Base-by-base conservation (phyloP, 495 filamentous ascomycete species). In the Penicillium angulare region DNA sequence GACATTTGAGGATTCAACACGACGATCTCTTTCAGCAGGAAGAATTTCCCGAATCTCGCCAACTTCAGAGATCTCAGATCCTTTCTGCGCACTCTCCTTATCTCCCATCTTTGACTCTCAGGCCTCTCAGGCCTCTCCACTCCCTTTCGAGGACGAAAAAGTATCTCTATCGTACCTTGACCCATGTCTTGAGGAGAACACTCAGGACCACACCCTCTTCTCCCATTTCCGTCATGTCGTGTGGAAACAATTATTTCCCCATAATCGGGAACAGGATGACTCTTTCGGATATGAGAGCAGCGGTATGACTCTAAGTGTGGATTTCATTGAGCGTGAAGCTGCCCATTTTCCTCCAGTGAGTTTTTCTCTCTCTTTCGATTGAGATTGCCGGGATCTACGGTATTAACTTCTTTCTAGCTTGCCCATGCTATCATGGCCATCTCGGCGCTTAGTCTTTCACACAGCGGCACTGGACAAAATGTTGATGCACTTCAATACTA, bases 371-470 rank as follows among this genome's bases (percentile, higher is more conserved):
- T 24, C 27, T 45, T 22, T n/a, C n/a, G n/a, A n/a, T n/a, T n/a
- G n/a, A n/a, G 33, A 43, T 33, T 22, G 42, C 20, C n/a, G n/a
- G n/a, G n/a, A n/a, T n/a, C n/a, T n/a, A n/a, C n/a, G n/a, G n/a
- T n/a, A n/a, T n/a, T n/a, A n/a, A n/a, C 16, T 23, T 8, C 5
- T 13, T 22, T 39, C 18, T 24, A 84, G 81, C 75, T 84, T 43
- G 76, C 76, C 36, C 77, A 82, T 57, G 81, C 80, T n/a, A 79
- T 85, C 43, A 80, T 81, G 74, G 80, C 81, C 5, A 57, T 84
- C 7, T 78, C 77, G 13, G 80, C 79, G 15, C 71, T 85, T 42
- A 80, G 75, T 55, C 67, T 83, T 33, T 71, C 75, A 13, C 74
- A 75, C 56, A 71, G 71, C 54, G 71, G 72, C 31, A 68, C 66